A percentile compares a stretch with the other conserved stretches of the same genome.
Conservation (phyloP, 306 rosid species). For the Alnus glutinosa region DNA sequence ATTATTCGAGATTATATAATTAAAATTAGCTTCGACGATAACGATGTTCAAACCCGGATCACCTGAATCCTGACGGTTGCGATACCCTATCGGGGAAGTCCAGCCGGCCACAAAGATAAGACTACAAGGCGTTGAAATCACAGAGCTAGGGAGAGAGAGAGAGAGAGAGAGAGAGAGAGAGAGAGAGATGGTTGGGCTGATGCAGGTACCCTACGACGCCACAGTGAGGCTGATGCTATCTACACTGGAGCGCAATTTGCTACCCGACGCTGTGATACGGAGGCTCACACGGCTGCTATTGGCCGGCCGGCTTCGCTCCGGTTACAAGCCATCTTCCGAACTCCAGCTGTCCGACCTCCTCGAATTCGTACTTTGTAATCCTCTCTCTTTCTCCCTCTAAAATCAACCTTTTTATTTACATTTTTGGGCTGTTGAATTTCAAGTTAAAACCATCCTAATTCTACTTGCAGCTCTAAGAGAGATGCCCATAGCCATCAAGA, state of each 20-base stretch:
- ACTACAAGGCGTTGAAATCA: not conserved
- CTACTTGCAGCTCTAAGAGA: constrained; percentile 59
- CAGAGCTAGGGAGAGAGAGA: not conserved
- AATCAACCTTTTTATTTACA: not conserved
- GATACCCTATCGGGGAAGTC: too few species aligned
- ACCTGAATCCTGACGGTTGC: too few species aligned
- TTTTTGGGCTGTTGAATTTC: not conserved
- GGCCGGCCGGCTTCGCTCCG: constrained; percentile 76
- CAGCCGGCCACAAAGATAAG: too few species aligned
- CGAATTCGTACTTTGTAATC: constrained; percentile 59
- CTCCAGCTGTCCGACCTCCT: constrained; percentile 68
- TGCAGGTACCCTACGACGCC: constrained; percentile 46
- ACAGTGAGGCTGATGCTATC: constrained; percentile 51
- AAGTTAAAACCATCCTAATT: not conserved
- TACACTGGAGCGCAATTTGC: constrained; percentile 64
- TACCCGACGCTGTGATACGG: constrained; percentile 65
- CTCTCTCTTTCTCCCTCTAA: not conserved
- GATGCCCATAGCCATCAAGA: constrained; percentile 85
- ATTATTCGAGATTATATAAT: too few species aligned
- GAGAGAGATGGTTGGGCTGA: not conserved
- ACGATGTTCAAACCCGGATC: too few species aligned
- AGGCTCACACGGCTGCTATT: constrained; percentile 65
- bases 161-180: not conserved
- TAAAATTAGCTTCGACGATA: too few species aligned
- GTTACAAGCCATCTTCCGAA: constrained; percentile 54